Percentiles rank a stretch among this genome's conserved stretches.
Evolutionary conservation across 331 rosid genomes (phyloP).

Genomic region (Acacia concinna): DNA sequence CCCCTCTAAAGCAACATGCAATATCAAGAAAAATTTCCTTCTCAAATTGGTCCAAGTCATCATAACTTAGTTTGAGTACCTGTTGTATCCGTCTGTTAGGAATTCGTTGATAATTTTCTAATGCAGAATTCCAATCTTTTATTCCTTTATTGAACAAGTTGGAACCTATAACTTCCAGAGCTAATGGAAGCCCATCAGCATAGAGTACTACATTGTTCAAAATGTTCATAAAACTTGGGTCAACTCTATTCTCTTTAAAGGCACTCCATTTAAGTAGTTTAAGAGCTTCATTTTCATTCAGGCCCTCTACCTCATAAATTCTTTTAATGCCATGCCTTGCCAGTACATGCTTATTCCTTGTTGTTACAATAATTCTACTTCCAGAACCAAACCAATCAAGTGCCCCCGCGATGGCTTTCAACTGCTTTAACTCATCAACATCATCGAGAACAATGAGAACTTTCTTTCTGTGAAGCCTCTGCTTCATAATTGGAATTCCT

Average conservation of each 20-base stretch:
- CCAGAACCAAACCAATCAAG: slow-evolving; percentile 15
- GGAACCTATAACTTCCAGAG: neutral
- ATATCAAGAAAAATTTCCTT: neutral
- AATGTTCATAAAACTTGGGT: neutral
- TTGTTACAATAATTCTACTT: slow-evolving; percentile 28
- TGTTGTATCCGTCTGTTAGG: neutral
- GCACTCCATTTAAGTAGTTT: neutral
- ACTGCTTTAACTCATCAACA: neutral
- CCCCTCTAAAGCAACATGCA: neutral
- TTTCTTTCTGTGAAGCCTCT: neutral
- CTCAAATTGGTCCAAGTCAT: neutral
- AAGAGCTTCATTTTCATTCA: slow-evolving; percentile 27
- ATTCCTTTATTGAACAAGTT: neutral
- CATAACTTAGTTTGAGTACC: neutral
- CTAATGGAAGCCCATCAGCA: neutral
- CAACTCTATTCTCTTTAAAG: neutral
- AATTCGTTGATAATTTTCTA: neutral
- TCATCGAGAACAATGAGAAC: neutral
- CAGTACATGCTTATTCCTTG: slow-evolving; percentile 37
- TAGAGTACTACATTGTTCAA: neutral
- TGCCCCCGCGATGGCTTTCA: neutral
- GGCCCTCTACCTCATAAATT: slow-evolving; percentile 15
- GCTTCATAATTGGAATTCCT: neutral
- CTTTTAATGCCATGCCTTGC: slow-evolving; percentile 23
- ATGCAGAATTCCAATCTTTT: neutral